Evolutionary conservation across 1,139 yeast genomes (phyloP).

Genomic region (Yamadazyma atlantica): DNA sequence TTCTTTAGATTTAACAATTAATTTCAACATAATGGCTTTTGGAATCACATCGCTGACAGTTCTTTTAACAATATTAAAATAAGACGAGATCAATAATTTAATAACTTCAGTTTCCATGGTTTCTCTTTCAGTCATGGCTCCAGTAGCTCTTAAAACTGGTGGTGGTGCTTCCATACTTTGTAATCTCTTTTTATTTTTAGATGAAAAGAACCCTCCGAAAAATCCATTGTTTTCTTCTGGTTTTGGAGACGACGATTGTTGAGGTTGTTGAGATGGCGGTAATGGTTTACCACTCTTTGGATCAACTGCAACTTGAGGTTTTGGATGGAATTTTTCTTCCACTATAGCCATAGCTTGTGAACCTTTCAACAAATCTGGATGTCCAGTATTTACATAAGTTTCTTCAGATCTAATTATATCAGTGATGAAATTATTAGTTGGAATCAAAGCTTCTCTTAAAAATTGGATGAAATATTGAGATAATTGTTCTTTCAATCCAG

Average conservation of each 20-base stretch:
- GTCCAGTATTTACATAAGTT: slow-evolving; percentile 95
- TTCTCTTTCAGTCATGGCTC: slow-evolving; percentile 93
- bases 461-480: slow-evolving; percentile 77
- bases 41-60: slow-evolving; percentile 93
- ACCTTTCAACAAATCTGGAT: slow-evolving; percentile 93
- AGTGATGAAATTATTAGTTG: slow-evolving; percentile 80
- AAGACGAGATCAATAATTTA: slow-evolving; percentile 84
- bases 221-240: slow-evolving; percentile 61
- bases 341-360: slow-evolving; percentile 95
- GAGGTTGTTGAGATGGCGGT: slow-evolving; percentile 42
- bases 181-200: slow-evolving; percentile 89
- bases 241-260: slow-evolving; percentile 25
- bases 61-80: slow-evolving; percentile 88
- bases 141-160: slow-evolving; percentile 89
- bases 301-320: slow-evolving; percentile 77
- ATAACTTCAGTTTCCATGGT: slow-evolving; percentile 96
- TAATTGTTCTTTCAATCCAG: slow-evolving; percentile 83
- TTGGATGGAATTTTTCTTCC: slow-evolving; percentile 85
- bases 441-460: slow-evolving; percentile 74
- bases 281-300: slow-evolving; percentile 90
- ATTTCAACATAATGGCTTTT: slow-evolving; percentile 90
- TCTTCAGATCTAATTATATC: slow-evolving; percentile 87
- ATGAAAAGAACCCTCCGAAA: slow-evolving; percentile 91
- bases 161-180: slow-evolving; percentile 99
- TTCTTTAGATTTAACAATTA: slow-evolving; percentile 79